Conservation (phyloP, 2,329 filamentous ascomycete genomes). For the Talaromyces piceae region DNA sequence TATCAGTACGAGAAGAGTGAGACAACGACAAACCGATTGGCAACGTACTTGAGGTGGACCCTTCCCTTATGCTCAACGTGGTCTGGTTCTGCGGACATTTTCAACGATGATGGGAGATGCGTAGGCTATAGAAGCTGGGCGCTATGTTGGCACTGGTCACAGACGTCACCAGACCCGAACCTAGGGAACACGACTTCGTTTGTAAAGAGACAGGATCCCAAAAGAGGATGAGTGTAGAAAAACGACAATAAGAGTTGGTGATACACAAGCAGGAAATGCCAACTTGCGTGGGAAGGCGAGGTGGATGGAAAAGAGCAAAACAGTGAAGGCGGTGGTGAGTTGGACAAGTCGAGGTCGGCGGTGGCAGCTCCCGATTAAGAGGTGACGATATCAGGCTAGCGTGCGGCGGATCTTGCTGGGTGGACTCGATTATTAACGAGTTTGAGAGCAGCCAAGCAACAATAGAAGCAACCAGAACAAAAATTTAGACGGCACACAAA, state of each 20-base stretch:
- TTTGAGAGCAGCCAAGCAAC: background rate
- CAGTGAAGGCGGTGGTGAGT: constrained; percentile 16
- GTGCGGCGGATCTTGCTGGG: constrained; percentile 5
- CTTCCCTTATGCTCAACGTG: constrained; percentile 65
- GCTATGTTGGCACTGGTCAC: constrained; percentile 8
- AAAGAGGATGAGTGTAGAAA: constrained; percentile 6
- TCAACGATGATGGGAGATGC: constrained; percentile 22
- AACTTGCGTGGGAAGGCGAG: constrained; percentile 12
- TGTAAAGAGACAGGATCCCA: constrained; percentile 4
- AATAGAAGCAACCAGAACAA: background rate
- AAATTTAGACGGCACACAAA: too few species aligned
- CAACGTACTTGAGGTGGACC: constrained; percentile 69
- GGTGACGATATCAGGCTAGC: constrained; percentile 28
- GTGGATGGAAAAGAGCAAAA: constrained; percentile 7
- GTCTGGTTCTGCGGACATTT: constrained; percentile 63
- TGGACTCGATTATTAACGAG: background rate
- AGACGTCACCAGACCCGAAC: constrained; percentile 12
- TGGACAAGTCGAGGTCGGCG: constrained; percentile 17
- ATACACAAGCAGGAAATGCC: constrained; percentile 9
- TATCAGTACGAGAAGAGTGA: constrained; percentile 33
- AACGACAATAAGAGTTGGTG: constrained; percentile 8
- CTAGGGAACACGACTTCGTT: constrained; percentile 7
- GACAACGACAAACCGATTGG: constrained; percentile 1
- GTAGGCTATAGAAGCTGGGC: constrained; percentile 4
- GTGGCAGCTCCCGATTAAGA: constrained; percentile 26